Base-by-base conservation (phyloP, 2,329 filamentous ascomycete genomes). In the Septoria linicola region DNA sequence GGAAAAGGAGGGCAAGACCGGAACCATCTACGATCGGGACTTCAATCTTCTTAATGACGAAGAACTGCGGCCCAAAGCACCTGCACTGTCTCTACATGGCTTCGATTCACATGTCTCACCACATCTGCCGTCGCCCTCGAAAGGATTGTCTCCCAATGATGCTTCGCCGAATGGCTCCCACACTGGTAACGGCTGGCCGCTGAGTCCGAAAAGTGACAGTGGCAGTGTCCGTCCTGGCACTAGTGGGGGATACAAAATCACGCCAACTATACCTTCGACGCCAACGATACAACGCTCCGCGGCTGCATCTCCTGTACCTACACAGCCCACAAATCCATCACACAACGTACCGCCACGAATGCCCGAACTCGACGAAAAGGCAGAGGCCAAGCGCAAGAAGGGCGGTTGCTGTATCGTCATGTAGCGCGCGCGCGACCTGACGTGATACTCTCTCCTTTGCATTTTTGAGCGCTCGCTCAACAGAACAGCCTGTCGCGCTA, bases 1-100 rank as follows among this genome's bases (percentile, higher is more conserved):
- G 91, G 90, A 95, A 71, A 88, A 84, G 62, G 89, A 96, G 69
- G 91, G 91, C 57, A 89, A 88, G 59, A 88, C 89, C 57, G 89
- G 89, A 3, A 88, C 82, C 53, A 79, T 86, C 20, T 96, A 96
- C 67, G 91, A 96, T 72, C 88, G 83, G 57, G 85, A 95, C 53
- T 93, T 96, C 72, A 83, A 87, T 14, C 85, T 91, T 4, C 74
- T 97, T 56, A 93, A 88, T 60, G 66, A 74, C 31, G 81, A 87
- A 41, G 81, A 87, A 39, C 40, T 63, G 71, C 73, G 45, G 31
- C 58, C 63, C 72, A 30, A 74, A 68, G 52, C 76, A 74, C 1
- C 75, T 44, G 37, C 48, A n/a, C 39, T 44, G 17, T 41, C 45
- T 7, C 32, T 51, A 10, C 52, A 53, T 11, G 39, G 25, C 50